Evolutionary conservation across 148 eudicot genomes (phyloP).

Genomic region (Gaultheria prostrata): DNA sequence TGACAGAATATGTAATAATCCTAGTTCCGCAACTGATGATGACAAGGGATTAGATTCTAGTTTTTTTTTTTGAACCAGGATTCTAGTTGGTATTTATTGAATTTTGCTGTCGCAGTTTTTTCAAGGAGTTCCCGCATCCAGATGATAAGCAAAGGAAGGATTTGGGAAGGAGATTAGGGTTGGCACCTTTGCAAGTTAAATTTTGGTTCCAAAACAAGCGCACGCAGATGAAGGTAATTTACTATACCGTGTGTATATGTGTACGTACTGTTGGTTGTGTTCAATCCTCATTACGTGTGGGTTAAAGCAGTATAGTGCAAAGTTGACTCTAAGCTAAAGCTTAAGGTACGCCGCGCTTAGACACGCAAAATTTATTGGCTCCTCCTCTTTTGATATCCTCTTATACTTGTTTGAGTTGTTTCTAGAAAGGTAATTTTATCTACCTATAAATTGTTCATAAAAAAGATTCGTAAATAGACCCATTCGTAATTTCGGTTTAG

Average conservation of each 20-base stretch:
- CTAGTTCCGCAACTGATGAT: not conserved
- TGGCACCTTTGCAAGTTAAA: constrained; percentile 94
- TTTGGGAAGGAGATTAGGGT: constrained; percentile 64
- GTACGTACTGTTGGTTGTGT: not conserved
- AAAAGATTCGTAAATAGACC: too few species aligned
- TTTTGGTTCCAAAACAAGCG: constrained; percentile 99
- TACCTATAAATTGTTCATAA: too few species aligned
- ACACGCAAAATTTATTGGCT: too few species aligned
- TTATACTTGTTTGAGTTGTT: too few species aligned
- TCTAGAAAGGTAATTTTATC: too few species aligned
- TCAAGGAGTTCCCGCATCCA: constrained; percentile 97
- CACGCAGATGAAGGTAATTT: constrained; percentile 91
- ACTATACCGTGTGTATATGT: not conserved
- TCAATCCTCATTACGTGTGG: not conserved
- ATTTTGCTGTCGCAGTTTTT: constrained; percentile 47
- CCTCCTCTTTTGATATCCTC: too few species aligned
- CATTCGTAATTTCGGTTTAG: too few species aligned
- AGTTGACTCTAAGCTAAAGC: too few species aligned
- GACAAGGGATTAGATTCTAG: not conserved
- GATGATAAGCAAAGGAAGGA: constrained; percentile 99
- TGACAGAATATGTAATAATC: not conserved
- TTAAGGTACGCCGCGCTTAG: too few species aligned
- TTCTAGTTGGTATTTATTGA: not conserved
- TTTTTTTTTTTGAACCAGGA: too few species aligned
- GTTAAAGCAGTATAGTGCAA: not conserved